Percentiles rank a stretch among this genome's conserved stretches.
Conservation (phyloP, 805 yeast species). For the Starmerella stellata region DNA sequence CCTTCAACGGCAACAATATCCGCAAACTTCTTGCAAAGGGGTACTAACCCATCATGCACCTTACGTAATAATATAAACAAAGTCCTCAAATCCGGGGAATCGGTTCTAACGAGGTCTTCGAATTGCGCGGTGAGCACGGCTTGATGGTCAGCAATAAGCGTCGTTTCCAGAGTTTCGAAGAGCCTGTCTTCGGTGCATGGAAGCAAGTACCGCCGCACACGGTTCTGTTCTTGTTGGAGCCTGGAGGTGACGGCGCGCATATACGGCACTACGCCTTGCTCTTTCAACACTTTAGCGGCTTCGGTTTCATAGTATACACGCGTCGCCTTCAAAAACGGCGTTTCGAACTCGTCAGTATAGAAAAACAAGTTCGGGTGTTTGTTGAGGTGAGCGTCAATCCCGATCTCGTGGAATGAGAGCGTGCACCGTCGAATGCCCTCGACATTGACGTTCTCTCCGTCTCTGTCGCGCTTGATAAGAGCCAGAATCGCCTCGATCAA, state of each 20-base stretch:
- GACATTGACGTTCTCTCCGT: slow-evolving; percentile 55
- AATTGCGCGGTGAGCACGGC: slow-evolving; percentile 61
- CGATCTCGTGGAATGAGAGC: slow-evolving; percentile 71
- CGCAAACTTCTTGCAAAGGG: slow-evolving; percentile 57
- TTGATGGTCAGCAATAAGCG: slow-evolving; percentile 64
- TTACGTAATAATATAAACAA: slow-evolving; percentile 60
- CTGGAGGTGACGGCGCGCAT: slow-evolving; percentile 71
- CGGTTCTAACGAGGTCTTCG: slow-evolving; percentile 51
- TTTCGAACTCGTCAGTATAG: slow-evolving; percentile 65
- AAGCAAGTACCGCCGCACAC: slow-evolving; percentile 65
- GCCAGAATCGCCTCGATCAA: slow-evolving; percentile 57
- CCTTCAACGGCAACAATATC: slow-evolving; percentile 55
- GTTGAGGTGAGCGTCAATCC: slow-evolving; percentile 77
- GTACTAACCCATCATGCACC: slow-evolving; percentile 62
- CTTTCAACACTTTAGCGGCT: slow-evolving; percentile 43
- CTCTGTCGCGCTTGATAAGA: slow-evolving; percentile 60
- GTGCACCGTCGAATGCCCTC: slow-evolving; percentile 53
- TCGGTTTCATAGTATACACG: slow-evolving; percentile 44
- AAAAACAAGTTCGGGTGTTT: slow-evolving; percentile 69
- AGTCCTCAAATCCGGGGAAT: slow-evolving; percentile 56
- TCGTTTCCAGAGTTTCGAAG: slow-evolving; percentile 55
- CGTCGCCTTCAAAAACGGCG: slow-evolving; percentile 47
- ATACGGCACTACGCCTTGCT: slow-evolving; percentile 76
- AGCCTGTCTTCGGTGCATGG: slow-evolving; percentile 66
- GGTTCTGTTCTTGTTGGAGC: slow-evolving; percentile 62